Evolutionary conservation across 768 basidiomycete genomes (phyloP).

Genomic region (Dioszegia crocea): DNA sequence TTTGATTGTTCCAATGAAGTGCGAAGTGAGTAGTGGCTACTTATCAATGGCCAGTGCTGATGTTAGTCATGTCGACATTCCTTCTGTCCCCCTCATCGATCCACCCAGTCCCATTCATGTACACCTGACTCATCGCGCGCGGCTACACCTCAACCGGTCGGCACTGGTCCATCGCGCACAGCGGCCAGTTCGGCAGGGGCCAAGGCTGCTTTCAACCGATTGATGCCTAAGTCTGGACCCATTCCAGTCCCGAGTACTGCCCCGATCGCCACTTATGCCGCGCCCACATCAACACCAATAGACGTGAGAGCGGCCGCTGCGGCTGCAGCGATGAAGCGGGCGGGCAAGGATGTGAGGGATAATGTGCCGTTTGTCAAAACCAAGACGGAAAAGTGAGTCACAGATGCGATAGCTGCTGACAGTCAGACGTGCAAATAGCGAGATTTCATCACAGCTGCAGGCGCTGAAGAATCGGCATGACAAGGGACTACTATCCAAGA

Average conservation of each 20-base stretch:
- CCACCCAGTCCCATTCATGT: constrained; percentile 38
- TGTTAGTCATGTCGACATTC: constrained; percentile 13
- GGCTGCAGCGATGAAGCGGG: constrained; percentile 42
- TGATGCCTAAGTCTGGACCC: constrained; percentile 4
- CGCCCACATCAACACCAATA: constrained; percentile 9
- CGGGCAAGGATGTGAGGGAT: constrained; percentile 41
- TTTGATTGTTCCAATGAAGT: constrained; percentile 46
- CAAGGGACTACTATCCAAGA: constrained; percentile 42
- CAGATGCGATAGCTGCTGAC: background rate
- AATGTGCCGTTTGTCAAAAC: constrained; percentile 42
- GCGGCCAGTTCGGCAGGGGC: background rate
- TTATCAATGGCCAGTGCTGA: background rate
- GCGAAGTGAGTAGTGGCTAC: constrained; percentile 34
- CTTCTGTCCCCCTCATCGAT: constrained; percentile 48
- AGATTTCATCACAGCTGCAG: constrained; percentile 39
- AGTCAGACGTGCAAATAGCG: constrained; percentile 40
- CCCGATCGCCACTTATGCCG: constrained; percentile 4
- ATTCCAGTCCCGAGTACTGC: background rate
- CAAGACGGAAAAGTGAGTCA: constrained; percentile 45
- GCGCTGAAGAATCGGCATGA: constrained; percentile 44
- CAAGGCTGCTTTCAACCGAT: constrained; percentile 11
- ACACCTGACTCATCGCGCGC: constrained; percentile 15
- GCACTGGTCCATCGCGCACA: background rate
- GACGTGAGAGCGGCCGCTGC: constrained; percentile 47
- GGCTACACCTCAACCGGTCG: constrained; percentile 19